phyloP scores from a whole-genome alignment of 768 basidiomycete genomes.

The Naganishia kalamii region DNA sequence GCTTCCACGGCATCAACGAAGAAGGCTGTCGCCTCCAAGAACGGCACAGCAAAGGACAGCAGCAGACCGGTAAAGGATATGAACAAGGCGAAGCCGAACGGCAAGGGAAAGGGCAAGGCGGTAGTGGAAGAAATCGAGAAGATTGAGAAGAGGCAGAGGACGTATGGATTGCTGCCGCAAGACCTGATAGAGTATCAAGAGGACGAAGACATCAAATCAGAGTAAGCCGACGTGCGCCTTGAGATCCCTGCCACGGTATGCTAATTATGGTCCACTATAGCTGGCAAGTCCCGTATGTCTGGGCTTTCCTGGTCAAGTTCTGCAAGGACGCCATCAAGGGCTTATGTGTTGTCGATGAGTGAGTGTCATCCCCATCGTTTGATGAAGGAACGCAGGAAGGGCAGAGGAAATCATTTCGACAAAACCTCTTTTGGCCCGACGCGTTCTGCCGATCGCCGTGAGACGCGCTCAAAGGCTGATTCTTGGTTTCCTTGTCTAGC shows the following conservation, averaged over 20 bases:
- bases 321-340: conserved; percentile 15
- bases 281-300: conserved; percentile 26
- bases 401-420: neutral
- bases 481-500: neutral
- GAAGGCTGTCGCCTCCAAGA: neutral
- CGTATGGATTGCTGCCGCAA: neutral
- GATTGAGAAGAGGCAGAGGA: conserved; percentile 2
- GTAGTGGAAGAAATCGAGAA: conserved; percentile 6
- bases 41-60: conserved; percentile 2
- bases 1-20: neutral
- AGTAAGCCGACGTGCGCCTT: conserved; percentile 6
- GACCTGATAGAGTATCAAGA: conserved; percentile 9
- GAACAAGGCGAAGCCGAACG: neutral
- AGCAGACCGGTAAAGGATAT: neutral
- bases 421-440: neutral
- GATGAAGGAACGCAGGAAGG: neutral
- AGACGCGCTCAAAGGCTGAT: neutral
- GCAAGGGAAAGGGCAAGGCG: conserved; percentile 1
- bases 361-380: neutral
- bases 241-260: conserved; percentile 3
- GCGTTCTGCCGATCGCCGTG: conserved; percentile 12
- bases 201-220: conserved; percentile 19
- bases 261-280: neutral
- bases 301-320: conserved; percentile 22
- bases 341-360: conserved; percentile 24